Evolutionary conservation across 306 rosid species (phyloP), one percentile per base, ranked within the genome.

Genomic region (Begonia peltatifolia): DNA sequence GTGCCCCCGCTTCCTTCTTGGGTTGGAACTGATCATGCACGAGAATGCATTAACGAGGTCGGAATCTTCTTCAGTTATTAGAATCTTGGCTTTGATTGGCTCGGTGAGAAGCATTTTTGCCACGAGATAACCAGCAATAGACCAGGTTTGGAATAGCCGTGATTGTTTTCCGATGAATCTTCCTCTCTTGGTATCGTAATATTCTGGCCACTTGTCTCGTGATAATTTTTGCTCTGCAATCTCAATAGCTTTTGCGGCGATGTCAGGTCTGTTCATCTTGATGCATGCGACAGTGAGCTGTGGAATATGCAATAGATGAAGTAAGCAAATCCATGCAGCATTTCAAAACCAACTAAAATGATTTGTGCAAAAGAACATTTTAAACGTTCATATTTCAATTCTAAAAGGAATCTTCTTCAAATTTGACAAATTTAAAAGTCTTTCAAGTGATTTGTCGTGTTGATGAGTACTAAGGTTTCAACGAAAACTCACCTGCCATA

Each of bases 261-360:
- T 73, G 44, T 83, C 84, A 5, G 93, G 76, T 70, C 95, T 80
- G 11, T 76, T 52, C 93, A 75, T 79, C 87, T 87, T 87, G 71
- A 87, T 82, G 77, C 86, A 77, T 30, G 95, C 93, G 14, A 80
- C 88, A 15, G 93, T 82, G 65, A 87, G 79, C 95, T 87, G 95
- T 58, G 63, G 56, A 62, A 59, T 38, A 20, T 30, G 62, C 8
- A 23, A 12, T 18, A 17, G 50, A 17, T 41, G 46, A 30, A 50
- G 2, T 12, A 64, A 23, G 50, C 52, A 41, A 10, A 48, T 2
- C 46, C 35, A 49, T 52, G 53, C 3, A 30, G 36, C 36, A 30
- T 30, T 30, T 30, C 36, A 6, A 30, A 30, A 30, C 36, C 6
- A 46, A 57, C 10, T 60, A 47, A 41, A 6, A 23, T 23, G 30